phyloP scores from a whole-genome alignment of 2,329 filamentous ascomycete genomes.

The Fonsecaea pugnacius region DNA sequence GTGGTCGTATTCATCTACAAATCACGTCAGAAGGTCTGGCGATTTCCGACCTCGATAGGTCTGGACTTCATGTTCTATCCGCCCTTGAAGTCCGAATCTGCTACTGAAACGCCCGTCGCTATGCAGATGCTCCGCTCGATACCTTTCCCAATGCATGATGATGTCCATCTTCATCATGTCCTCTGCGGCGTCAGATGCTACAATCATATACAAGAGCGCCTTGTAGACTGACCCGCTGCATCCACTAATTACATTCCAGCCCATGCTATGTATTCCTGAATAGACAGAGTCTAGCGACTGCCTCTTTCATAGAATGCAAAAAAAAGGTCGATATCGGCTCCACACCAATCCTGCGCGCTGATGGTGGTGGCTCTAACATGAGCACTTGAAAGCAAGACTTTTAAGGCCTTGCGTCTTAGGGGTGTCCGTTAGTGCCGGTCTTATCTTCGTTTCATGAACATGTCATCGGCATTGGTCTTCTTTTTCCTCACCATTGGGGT shows the following conservation, averaged over 20 bases:
- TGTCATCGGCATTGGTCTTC: slow-evolving; percentile 31
- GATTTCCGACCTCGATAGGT: neutral
- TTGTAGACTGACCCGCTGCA: neutral
- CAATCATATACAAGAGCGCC: neutral
- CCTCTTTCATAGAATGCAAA: neutral
- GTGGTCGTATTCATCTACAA: neutral
- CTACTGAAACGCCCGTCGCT: neutral
- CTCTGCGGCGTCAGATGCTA: neutral
- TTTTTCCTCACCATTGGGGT: slow-evolving; percentile 32
- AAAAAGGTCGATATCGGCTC: neutral
- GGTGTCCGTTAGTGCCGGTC: neutral
- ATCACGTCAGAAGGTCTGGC: neutral
- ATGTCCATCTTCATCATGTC: neutral
- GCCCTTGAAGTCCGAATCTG: neutral
- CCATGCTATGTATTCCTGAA: neutral
- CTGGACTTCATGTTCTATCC: neutral
- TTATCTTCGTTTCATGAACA: slow-evolving; percentile 33
- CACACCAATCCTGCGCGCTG: neutral
- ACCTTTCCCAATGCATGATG: neutral
- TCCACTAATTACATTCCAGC: neutral
- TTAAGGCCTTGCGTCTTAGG: neutral
- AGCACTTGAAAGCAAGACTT: neutral
- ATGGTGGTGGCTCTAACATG: neutral
- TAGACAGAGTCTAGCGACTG: neutral
- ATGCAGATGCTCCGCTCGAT: neutral